Percentiles rank a stretch among this genome's conserved stretches.
Evolutionary conservation across 805 yeast species (phyloP).

Genomic region (Zygotorulaspora florentina): DNA sequence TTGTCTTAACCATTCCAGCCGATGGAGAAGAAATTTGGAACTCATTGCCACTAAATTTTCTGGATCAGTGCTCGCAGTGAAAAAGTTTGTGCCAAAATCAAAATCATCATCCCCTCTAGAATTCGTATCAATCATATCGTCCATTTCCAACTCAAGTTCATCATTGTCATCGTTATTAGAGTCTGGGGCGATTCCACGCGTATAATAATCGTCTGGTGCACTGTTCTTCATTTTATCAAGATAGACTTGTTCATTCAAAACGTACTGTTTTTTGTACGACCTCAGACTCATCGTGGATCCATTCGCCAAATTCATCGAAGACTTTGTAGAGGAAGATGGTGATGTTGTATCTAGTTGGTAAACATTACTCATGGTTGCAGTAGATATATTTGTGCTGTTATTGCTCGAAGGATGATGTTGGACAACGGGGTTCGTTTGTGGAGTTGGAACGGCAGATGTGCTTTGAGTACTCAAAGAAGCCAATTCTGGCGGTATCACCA

Average conservation of each 20-base stretch:
- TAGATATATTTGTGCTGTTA: constrained; percentile 5
- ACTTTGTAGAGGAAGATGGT: constrained; percentile 21
- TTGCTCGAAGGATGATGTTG: constrained; percentile 12
- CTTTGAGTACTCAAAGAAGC: constrained; percentile 25
- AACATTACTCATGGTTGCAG: constrained; percentile 5
- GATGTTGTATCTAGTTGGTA: constrained; percentile 12
- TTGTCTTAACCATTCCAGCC: constrained; percentile 36
- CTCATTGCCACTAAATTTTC: constrained; percentile 27
- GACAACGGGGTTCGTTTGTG: constrained; percentile 8
- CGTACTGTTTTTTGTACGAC: constrained; percentile 30
- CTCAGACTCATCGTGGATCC: constrained; percentile 13
- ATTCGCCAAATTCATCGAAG: constrained; percentile 14
- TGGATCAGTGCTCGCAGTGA: constrained; percentile 20
- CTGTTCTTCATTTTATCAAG: constrained; percentile 58
- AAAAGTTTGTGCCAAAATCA: constrained; percentile 29
- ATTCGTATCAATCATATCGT: constrained; percentile 21
- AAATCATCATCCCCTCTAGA: constrained; percentile 30
- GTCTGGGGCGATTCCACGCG: constrained; percentile 52
- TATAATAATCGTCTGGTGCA: constrained; percentile 64
- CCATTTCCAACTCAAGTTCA: constrained; percentile 21
- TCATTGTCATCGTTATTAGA: constrained; percentile 35
- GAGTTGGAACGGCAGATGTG: constrained; percentile 19
- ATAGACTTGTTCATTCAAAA: constrained; percentile 62
- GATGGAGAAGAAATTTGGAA: constrained; percentile 23
- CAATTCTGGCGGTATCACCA: constrained; percentile 27